Evolutionary conservation across 192 early-diverging fungal species (phyloP), one percentile per base, ranked within the genome.

Genomic region (Gigaspora rosea): DNA sequence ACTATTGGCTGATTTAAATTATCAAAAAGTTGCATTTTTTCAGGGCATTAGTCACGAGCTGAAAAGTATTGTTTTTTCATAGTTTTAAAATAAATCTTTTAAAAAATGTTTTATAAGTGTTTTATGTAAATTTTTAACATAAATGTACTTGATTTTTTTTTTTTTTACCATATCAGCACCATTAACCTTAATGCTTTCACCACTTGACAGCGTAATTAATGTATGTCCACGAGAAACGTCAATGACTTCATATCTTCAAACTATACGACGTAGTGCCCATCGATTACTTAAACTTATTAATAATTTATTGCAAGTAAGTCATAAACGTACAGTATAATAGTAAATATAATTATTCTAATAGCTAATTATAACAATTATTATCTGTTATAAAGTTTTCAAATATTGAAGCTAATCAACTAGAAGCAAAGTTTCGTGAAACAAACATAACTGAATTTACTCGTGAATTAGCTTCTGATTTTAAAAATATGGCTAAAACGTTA

Each of bases 261-360:
- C 89, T 63, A 81, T 87, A n/a, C 78, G 80, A 8, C 77, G 86
- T 46, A 91, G 89, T 51, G 81, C 87, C 0, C 41, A 79, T 27
- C 81, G 90, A 48, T 79, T 91, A n/a, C 27, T 27, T 27, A 27
- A 27, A 27, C 27, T 27, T 27, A 27, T 27, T 27, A 27, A 27
- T 27, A 27, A 76, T 89, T 71, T 91, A 4, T 73, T 91, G 13
- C 87, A 91, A 58, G 73, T 75, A 27, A 49, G 35, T 63, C 5
- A 15, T 16, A 27, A 27, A 27, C 27, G 27, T 27, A 27, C 1
- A 27, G 27, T 27, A 27, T 27, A 49, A 75, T 62, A 27, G 27
- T 27, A 27, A 27, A 27, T 27, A 27, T 27, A 27, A 27, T 27
- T 27, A 27, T 27, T 27, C 27, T 27, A 27, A 27, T 27, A 27